Evolutionary conservation across 2,329 filamentous ascomycete genomes (phyloP).

Genomic region (Elsinoe perseae): DNA sequence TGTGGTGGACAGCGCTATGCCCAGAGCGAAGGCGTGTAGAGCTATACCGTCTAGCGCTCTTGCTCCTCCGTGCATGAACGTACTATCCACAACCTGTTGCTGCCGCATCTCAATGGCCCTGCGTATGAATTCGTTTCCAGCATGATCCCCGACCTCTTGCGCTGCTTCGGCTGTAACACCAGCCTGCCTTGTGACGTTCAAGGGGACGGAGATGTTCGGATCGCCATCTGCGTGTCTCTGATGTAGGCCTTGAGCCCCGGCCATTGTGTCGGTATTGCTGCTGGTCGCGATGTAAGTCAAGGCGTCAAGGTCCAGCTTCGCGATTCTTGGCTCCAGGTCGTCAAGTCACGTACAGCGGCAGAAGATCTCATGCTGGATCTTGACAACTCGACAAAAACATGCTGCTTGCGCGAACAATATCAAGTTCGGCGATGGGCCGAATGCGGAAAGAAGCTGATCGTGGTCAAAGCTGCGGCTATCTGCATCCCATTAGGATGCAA

Average conservation of each 20-base stretch:
- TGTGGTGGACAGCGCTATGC: constrained; percentile 31
- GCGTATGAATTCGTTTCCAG: constrained; percentile 1
- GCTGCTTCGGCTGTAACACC: background rate
- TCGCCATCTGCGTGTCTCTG: constrained; percentile 14
- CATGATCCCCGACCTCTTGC: background rate
- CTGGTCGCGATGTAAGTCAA: background rate
- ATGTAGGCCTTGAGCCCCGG: background rate
- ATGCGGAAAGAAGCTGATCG: background rate
- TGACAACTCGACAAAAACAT: background rate
- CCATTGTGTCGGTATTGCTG: background rate
- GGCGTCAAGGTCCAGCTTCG: background rate
- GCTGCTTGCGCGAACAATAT: background rate
- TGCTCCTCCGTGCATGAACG: constrained; percentile 35
- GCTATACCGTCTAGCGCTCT: constrained; percentile 42
- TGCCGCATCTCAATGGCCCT: constrained; percentile 16
- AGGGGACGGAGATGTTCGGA: constrained; percentile 18
- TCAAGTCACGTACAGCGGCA: background rate
- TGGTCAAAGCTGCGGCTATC: background rate
- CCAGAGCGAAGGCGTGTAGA: constrained; percentile 39
- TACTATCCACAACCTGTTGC: constrained; percentile 22
- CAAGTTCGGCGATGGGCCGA: background rate
- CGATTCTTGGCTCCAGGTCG: background rate
- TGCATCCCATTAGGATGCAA: background rate
- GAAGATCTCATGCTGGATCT: background rate
- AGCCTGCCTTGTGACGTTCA: constrained; percentile 10